Percentiles rank a stretch among this genome's conserved stretches.
Evolutionary conservation across 305 asterid genomes (phyloP).

Genomic region (Fraxinus xanthoxyloides): DNA sequence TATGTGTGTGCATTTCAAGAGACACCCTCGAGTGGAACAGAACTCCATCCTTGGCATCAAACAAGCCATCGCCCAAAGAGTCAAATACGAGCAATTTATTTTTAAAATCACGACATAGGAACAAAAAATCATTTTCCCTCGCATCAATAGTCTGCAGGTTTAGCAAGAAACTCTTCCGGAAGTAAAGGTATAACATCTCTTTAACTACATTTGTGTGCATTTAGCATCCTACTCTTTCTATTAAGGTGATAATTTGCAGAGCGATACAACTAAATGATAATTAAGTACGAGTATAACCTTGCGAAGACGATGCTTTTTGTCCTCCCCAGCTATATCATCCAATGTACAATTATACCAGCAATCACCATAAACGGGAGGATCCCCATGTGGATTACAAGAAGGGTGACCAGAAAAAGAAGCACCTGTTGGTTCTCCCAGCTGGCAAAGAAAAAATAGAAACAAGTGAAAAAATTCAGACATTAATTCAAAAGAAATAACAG

Average conservation of each 20-base stretch:
- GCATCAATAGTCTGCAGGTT: neutral
- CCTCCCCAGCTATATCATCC: conserved; percentile 84
- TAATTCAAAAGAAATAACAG: conserved; percentile 12
- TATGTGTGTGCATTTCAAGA: neutral
- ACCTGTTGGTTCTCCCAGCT: conserved; percentile 89
- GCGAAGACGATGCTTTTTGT: conserved; percentile 84
- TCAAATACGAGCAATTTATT: neutral
- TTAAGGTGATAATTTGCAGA: neutral
- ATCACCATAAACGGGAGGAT: conserved; percentile 86
- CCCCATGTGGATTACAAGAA: conserved; percentile 82
- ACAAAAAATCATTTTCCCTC: neutral
- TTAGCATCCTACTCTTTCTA: conserved; percentile 4
- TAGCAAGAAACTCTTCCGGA: neutral
- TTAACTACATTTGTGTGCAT: neutral
- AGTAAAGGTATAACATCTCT: neutral
- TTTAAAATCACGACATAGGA: neutral
- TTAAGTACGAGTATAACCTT: conserved; percentile 48
- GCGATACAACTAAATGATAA: conserved; percentile 4
- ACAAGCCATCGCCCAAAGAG: neutral
- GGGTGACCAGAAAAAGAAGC: conserved; percentile 78
- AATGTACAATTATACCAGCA: conserved; percentile 93
- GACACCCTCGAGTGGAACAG: neutral
- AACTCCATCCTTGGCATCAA: conserved; percentile 7
- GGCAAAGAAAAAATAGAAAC: conserved; percentile 25
- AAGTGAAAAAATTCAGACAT: conserved; percentile 1